These are phyloP conservation scores for Boletus insuetus DNA, from an alignment of 768 basidiomycete genomes.

Conservation along the genomic window DNA sequence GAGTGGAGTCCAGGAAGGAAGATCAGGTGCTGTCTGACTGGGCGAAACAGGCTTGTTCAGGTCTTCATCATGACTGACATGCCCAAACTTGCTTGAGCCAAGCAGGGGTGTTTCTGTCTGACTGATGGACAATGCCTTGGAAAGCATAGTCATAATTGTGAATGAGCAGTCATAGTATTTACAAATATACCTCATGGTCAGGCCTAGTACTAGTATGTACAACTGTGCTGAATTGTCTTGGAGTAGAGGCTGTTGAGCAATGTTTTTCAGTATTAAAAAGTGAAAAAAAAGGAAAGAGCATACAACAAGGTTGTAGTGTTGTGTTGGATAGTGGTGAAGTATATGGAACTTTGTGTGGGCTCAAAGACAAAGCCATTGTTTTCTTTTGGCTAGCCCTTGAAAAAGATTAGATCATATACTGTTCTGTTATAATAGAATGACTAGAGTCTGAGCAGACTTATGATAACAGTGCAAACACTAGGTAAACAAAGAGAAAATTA, in stretches of 20 bases:
- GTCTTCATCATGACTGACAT: not conserved
- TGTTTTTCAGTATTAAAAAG: not conserved
- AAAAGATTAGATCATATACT: too few relatives aligned
- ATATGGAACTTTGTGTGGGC: slow-evolving; percentile 4
- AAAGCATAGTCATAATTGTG: slow-evolving; percentile 4
- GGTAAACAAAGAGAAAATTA: too few relatives aligned
- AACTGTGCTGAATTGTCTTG: slow-evolving; percentile 12
- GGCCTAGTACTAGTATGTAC: slow-evolving; percentile 1
- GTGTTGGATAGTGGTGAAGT: not conserved
- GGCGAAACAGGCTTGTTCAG: not conserved
- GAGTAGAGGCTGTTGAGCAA: slow-evolving; percentile 8
- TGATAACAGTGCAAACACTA: not conserved
- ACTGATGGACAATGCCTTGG: slow-evolving; percentile 9
- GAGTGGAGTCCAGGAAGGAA: slow-evolving; percentile 25
- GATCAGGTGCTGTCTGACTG: slow-evolving; percentile 9
- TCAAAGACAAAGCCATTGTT: slow-evolving; percentile 22
- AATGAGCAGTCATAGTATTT: not conserved
- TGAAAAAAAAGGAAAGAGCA: not conserved
- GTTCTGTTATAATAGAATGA: not conserved
- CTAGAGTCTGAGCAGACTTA: not conserved
- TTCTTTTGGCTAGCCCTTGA: too few relatives aligned
- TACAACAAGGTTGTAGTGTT: slow-evolving; percentile 12
- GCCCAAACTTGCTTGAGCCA: not conserved
- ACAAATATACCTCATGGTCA: slow-evolving; percentile 12
- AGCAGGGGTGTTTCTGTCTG: slow-evolving; percentile 3